Evolutionary conservation across 2,329 filamentous ascomycete species (phyloP), one percentile per base, ranked within the genome.

Genomic region (Amphichorda felina): DNA sequence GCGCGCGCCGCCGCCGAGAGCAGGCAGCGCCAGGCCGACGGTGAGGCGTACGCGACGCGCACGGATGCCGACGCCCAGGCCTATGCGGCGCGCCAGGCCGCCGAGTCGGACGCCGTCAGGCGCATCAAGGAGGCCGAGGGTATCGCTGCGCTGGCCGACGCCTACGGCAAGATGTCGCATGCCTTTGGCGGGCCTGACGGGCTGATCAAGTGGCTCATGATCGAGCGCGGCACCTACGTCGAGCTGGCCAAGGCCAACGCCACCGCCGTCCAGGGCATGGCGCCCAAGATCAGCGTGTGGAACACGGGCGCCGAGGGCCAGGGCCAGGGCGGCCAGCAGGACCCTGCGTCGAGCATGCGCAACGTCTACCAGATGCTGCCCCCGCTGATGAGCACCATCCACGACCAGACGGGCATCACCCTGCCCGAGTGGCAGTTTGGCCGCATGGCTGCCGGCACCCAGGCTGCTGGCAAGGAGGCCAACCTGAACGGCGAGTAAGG

Each of bases 261-360:
- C 32, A 55, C 68, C 22, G 85, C 83, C 22, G 74, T 93, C 51
- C 68, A 74, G 35, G 85, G 85, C 18, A 60, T 93, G 45, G 73
- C 87, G 55, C 86, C 86, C 44, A 93, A 93, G 78, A 91, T 93
- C 61, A 87, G 79, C 42, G 77, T 89, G 18, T 94, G 85, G 86
- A 91, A 85, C 53, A 93, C 85, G 8, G 82, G 82, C 30, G 55
- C 60, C 33, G 62, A 57, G 14, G 61, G 51, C 29, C n/a, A 13
- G 9, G 50, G 53, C 15, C 62, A 57, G n/a, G 61, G 51, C 29
- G 60, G 56, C 18, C 55, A 56, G 28, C 54, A 57, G 29, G 62
- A 71, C 37, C 78, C 83, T 39, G 70, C 80, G 4, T 51, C 57
- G 27, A 46, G 53, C 1, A 79, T 91, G 59, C 69, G 83, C 44